Evolutionary conservation across 306 rosid species (phyloP), one percentile per base, ranked within the genome.

Genomic region (Glycine soja): DNA sequence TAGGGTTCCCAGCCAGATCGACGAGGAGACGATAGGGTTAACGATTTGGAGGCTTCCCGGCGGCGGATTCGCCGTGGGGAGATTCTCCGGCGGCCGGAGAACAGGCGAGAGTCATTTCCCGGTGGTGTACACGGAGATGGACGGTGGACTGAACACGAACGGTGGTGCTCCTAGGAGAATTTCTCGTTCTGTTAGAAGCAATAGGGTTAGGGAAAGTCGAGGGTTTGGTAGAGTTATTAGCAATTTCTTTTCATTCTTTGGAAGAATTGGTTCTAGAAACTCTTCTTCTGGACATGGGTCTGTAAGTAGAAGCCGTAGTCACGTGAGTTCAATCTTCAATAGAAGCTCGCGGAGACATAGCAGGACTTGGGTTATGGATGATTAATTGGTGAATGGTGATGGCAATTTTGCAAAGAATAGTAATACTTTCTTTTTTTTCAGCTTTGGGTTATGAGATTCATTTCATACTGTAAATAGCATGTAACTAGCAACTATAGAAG

Each of bases 1-100:
- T 42, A 78, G 86, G 32, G 67, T 85, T 43, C 43, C 94, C 0
- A 91, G 85, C n/a, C 87, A 82, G 70, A 36, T 45, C 1, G 93
- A 89, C 4, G 98, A 95, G 48, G 99, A 93, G 58, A 69, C 99
- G 0, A 89, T 88, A 2, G 98, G 99, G 3, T 76, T 95, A 48
- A 95, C 97, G 0, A 95, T 95, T 15, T 95, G 99, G 99, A 90
- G 98, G 89, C 77, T 95, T 1, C 97, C 99, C 0, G 97, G 98
- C 0, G 98, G 98, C 0, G 97, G 99, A 10, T 95, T 93, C 12
- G 98, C 97, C 0, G 98, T 95, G 10, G 99, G 97, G 3, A 83
- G 97, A 57, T 95, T 93, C 70, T 88, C 94, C 3, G 92, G 94
- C 0, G 90, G 91, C 0, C 38, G 91, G 24, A 85, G 92, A 62